Evolutionary conservation across 2,329 filamentous ascomycete genomes (phyloP).

Genomic region (Cladosporium halotolerans): DNA sequence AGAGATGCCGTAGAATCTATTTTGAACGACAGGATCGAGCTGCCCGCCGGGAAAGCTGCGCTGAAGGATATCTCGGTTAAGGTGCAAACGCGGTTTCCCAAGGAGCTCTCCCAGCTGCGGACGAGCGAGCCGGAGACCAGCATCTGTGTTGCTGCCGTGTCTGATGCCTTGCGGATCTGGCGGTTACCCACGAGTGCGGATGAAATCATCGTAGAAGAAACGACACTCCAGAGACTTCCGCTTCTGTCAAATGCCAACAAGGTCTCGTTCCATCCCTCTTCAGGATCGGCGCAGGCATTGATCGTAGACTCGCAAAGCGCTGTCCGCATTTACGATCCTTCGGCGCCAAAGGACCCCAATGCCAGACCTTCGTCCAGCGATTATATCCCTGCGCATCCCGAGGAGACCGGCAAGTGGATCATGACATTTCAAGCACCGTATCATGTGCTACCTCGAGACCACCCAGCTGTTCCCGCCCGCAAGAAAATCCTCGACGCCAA

Average conservation of each 20-base stretch:
- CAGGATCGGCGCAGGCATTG: conserved; percentile 37
- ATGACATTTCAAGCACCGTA: conserved; percentile 24
- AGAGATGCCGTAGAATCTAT: conserved; percentile 22
- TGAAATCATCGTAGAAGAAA: conserved; percentile 14
- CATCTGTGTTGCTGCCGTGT: conserved; percentile 14
- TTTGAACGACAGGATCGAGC: conserved; percentile 1
- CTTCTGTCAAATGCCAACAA: conserved; percentile 15
- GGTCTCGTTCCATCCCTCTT: conserved; percentile 23
- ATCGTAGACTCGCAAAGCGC: conserved; percentile 49
- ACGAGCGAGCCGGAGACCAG: neutral
- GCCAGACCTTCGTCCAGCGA: conserved; percentile 22
- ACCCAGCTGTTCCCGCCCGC: conserved; percentile 31
- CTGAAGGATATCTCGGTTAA: conserved; percentile 16
- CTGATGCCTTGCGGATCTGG: conserved; percentile 19
- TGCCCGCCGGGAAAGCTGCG: conserved; percentile 3
- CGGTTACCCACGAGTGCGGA: conserved; percentile 19
- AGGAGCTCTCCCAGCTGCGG: neutral
- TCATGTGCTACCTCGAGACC: conserved; percentile 16
- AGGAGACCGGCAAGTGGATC: conserved; percentile 24
- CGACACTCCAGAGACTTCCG: conserved; percentile 13
- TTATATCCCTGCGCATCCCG: conserved; percentile 11
- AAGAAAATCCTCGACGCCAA: conserved; percentile 45
- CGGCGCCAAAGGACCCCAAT: conserved; percentile 1
- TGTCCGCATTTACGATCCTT: conserved; percentile 53
- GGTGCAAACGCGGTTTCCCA: conserved; percentile 3